These are phyloP conservation scores for Lichina pygmaea DNA, from an alignment of 495 filamentous ascomycete genomes.

Conservation along the genomic window DNA sequence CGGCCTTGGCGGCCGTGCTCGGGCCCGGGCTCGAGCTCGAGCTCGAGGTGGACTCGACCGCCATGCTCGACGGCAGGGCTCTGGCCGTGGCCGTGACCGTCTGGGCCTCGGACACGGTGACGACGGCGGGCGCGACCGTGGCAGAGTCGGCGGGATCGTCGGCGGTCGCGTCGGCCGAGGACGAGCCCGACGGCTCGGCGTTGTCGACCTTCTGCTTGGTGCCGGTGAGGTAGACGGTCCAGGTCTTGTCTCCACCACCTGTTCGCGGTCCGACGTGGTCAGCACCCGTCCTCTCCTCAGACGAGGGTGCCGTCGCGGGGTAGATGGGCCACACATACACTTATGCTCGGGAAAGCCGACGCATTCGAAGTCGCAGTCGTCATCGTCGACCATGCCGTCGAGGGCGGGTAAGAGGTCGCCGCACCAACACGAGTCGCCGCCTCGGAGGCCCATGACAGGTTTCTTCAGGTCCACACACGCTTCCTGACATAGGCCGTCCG, in stretches of 20 bases:
- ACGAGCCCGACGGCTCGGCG: slow-evolving; percentile 5
- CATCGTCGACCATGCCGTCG: slow-evolving; percentile 17
- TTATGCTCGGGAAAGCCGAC: slow-evolving; percentile 21
- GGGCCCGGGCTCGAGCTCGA: slow-evolving; percentile 6
- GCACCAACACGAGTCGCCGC: slow-evolving; percentile 28
- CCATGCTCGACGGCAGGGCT: too few relatives aligned
- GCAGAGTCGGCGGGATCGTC: neutral
- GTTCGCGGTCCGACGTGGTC: too few relatives aligned
- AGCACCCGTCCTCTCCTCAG: too few relatives aligned
- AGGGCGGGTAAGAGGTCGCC: slow-evolving; percentile 28
- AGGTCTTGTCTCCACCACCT: slow-evolving; percentile 25
- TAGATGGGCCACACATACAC: slow-evolving; percentile 22
- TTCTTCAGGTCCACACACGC: slow-evolving; percentile 10
- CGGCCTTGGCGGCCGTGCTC: slow-evolving; percentile 32
- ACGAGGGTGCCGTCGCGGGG: too few relatives aligned
- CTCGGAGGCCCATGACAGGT: slow-evolving; percentile 16
- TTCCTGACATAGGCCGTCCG: slow-evolving; percentile 14
- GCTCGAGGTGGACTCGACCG: slow-evolving; percentile 2
- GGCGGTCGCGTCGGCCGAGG: neutral
- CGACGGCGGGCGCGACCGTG: neutral
- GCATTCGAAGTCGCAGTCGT: slow-evolving; percentile 27
- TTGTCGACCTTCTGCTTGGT: slow-evolving; percentile 6
- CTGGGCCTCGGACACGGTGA: slow-evolving; percentile 3
- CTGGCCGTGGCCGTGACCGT: slow-evolving; percentile 11
- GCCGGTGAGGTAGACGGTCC: slow-evolving; percentile 11